A percentile compares a stretch with the other conserved stretches of the same genome.
phyloP scores from a whole-genome alignment of 768 basidiomycete species.

The Pilatotrama ljubarskyi region DNA sequence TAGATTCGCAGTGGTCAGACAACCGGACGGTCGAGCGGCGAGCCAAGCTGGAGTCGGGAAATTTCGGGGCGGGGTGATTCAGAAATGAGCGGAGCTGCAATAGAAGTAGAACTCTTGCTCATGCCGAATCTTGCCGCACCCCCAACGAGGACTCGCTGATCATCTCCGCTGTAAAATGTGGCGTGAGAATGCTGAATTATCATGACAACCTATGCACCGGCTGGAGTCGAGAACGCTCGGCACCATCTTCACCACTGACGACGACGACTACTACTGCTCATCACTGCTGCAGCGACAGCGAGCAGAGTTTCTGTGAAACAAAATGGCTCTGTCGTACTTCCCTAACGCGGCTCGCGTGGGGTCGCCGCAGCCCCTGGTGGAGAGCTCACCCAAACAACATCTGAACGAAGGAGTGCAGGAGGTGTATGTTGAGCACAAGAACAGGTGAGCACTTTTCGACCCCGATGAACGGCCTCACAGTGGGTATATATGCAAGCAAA shows the following conservation, averaged over 20 bases:
- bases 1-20: neutral
- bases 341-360: conserved; percentile 22
- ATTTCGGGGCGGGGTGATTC: neutral
- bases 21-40: too few species aligned
- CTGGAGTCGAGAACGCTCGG: conserved; percentile 7
- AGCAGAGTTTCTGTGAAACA: conserved; percentile 19
- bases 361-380: conserved; percentile 21
- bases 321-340: conserved; percentile 33
- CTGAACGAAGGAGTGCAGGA: conserved; percentile 75
- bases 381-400: conserved; percentile 34
- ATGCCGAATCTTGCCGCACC: neutral
- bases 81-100: neutral
- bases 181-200: conserved; percentile 14
- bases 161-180: conserved; percentile 6
- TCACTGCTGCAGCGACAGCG: conserved; percentile 16
- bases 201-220: conserved; percentile 10
- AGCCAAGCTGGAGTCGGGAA: neutral
- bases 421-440: conserved; percentile 72
- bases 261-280: conserved; percentile 14
- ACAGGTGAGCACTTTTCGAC: conserved; percentile 52
- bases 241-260: conserved; percentile 18
- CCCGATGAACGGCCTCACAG: neutral
- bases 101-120: neutral
- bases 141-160: too few species aligned
- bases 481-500: neutral